Base-by-base conservation (phyloP, 768 basidiomycete genomes). In the Suillus lakei region DNA sequence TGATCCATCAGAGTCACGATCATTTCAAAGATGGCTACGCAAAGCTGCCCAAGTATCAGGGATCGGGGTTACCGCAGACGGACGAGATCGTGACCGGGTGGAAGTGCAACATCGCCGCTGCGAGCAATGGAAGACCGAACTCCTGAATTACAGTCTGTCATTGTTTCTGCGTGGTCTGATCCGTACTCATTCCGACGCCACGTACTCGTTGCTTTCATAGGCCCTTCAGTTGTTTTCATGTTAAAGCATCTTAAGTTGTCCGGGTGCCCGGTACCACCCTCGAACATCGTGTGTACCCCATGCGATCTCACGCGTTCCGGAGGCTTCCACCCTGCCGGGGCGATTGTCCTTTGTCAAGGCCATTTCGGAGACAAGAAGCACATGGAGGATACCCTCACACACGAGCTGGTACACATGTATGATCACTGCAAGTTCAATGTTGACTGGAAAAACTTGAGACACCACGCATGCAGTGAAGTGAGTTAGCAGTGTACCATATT, bases 391-490 rank as follows among this genome's bases (percentile, higher is more conserved):
- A 97, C 96, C 36, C 81, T 99, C 39, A 85, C 92, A 26, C 98
- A 99, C 73, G 98, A 99, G 75, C 86, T 99, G 54, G 79, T 99
- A 30, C 98, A 99, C 74, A 89, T 95, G 85, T 99, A 93, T 74
- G 98, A 99, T 76, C 93, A 97, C 67, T 92, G 93, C 78, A 88
- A 89, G 77, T 99, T 99, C 81, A 93, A 95, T 67, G 92, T 98
- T 1, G 89, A 98, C 76, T 98, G 94, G 96, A 78, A 77, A 55
- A 92, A 99, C 77, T 74, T 99, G 63, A 81, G 95, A 64, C 96
- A 98, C 80, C 95, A 98, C 74, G 98, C 97, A 3, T 99, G 98
- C 76, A 95, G 92, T 72, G 97, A 99, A 87, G 97, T 97, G 68
- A 71, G 88, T 80, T 30, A 51, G 9, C 15, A 38, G 26, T 28